These are phyloP conservation scores for Phytophthora citrophthora DNA, from an alignment of 352 stramenopile species.

Conservation along the genomic window DNA sequence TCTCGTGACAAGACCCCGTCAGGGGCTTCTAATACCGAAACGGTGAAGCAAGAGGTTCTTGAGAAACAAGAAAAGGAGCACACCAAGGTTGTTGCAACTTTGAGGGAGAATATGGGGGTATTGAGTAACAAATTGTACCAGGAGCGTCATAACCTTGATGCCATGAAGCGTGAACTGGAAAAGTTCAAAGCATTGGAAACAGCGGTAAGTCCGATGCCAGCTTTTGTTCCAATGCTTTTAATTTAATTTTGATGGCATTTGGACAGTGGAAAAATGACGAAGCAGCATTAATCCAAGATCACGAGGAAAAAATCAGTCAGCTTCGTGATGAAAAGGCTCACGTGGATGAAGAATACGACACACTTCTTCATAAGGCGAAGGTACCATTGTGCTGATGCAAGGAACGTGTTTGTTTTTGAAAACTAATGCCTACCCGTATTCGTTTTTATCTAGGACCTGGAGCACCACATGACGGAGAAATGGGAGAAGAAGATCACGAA, in stretches of 20 bases:
- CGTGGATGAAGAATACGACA: conserved; percentile 56
- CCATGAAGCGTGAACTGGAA: conserved; percentile 61
- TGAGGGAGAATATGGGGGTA: conserved; percentile 47
- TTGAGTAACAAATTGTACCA: conserved; percentile 56
- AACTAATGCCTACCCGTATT: background rate
- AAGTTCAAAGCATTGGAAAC: conserved; percentile 65
- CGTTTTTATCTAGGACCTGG: conserved; percentile 45
- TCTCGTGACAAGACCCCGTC: conserved; percentile 14
- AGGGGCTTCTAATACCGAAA: conserved; percentile 10
- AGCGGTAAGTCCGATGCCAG: conserved; percentile 44
- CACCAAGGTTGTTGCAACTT: conserved; percentile 36
- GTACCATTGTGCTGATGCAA: conserved; percentile 23
- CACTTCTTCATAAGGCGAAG: conserved; percentile 65
- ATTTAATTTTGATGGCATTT: background rate
- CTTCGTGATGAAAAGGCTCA: conserved; percentile 70
- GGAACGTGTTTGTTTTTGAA: background rate
- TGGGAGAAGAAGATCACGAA: conserved; percentile 82
- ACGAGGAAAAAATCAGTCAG: conserved; percentile 63
- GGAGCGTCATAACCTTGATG: conserved; percentile 48
- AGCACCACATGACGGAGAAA: conserved; percentile 71
- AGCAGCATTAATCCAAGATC: conserved; percentile 51
- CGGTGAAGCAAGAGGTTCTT: conserved; percentile 43
- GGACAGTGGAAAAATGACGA: conserved; percentile 71
- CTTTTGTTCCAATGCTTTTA: background rate
- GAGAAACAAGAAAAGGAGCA: conserved; percentile 40